These are phyloP conservation scores for Salix suchowensis DNA, from an alignment of 345 rosid genomes.

Conservation along the genomic window DNA sequence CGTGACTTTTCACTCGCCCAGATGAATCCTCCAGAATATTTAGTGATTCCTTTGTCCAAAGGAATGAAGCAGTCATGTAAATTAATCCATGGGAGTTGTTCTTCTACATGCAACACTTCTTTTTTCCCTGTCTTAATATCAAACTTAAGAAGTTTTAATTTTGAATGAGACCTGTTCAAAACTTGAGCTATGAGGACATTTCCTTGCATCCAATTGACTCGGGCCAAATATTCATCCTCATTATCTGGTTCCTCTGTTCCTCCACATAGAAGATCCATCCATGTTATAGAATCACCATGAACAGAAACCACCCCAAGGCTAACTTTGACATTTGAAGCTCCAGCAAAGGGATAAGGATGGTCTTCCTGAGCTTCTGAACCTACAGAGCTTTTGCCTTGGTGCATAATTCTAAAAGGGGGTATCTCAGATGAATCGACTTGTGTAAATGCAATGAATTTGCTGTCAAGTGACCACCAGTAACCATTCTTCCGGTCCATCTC, in stretches of 20 bases:
- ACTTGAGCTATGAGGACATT: constrained; percentile 68
- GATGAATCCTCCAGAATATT: constrained; percentile 70
- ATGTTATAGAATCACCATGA: constrained; percentile 61
- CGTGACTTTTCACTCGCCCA: constrained; percentile 96
- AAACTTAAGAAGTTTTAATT: constrained; percentile 58
- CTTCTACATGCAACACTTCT: constrained; percentile 58
- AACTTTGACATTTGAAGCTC: constrained; percentile 79
- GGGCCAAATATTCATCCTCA: constrained; percentile 77
- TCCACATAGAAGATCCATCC: constrained; percentile 88
- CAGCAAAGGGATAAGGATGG: constrained; percentile 94
- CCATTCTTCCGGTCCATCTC: constrained; percentile 97
- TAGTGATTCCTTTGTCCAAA: constrained; percentile 51
- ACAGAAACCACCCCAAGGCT: constrained; percentile 84
- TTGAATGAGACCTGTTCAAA: constrained; percentile 67
- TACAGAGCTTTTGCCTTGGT: constrained; percentile 79
- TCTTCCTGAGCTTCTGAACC: constrained; percentile 85
- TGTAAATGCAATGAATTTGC: constrained; percentile 76
- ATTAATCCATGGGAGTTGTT: constrained; percentile 69
- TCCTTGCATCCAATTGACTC: constrained; percentile 85
- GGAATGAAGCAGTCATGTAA: constrained; percentile 89
- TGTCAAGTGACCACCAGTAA: constrained; percentile 97
- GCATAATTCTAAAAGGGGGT: constrained; percentile 91
- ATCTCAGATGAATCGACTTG: constrained; percentile 70
- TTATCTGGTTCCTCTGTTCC: constrained; percentile 39
- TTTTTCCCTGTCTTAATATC: constrained; percentile 69